Evolutionary conservation across 129 eudicot genomes (phyloP).

Genomic region (Artemisia argyi): DNA sequence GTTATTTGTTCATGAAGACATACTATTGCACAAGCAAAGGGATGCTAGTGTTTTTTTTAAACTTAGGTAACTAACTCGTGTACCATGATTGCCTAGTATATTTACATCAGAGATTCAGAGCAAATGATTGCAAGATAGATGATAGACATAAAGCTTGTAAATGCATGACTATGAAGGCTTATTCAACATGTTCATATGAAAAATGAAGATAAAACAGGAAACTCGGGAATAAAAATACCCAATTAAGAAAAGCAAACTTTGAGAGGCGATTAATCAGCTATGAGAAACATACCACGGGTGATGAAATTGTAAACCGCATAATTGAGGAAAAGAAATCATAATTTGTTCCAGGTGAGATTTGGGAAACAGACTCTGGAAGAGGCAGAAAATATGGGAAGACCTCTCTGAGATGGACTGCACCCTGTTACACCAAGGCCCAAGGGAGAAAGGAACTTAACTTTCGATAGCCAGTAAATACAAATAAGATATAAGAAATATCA

Average conservation of each 20-base stretch:
- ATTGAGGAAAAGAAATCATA: slow-evolving; percentile 78
- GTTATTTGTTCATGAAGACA: no score
- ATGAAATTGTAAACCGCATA: slow-evolving; percentile 83
- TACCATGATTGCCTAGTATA: no score
- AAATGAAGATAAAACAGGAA: not conserved
- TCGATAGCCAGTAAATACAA: slow-evolving; percentile 2
- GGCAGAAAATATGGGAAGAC: slow-evolving; percentile 61
- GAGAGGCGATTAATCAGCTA: slow-evolving; percentile 8
- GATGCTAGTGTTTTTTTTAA: no score
- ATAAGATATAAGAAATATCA: slow-evolving; percentile 3
- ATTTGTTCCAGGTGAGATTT: slow-evolving; percentile 85
- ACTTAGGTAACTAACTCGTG: no score
- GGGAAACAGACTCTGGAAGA: slow-evolving; percentile 80
- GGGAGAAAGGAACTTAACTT: slow-evolving; percentile 6
- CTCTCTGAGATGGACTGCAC: slow-evolving; percentile 57
- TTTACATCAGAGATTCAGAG: no score
- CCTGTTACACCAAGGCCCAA: slow-evolving; percentile 45
- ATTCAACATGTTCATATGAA: no score
- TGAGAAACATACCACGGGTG: slow-evolving; percentile 76
- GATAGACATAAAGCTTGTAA: no score
- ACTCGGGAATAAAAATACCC: not conserved
- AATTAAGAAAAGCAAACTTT: slow-evolving; percentile 1
- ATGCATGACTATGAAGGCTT: no score
- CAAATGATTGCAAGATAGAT: no score
- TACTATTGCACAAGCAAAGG: no score